Percentiles rank a stretch among this genome's conserved stretches.
These are phyloP conservation scores for Phytophthora tubulina DNA, from an alignment of 352 stramenopile genomes.

Conservation along the genomic window DNA sequence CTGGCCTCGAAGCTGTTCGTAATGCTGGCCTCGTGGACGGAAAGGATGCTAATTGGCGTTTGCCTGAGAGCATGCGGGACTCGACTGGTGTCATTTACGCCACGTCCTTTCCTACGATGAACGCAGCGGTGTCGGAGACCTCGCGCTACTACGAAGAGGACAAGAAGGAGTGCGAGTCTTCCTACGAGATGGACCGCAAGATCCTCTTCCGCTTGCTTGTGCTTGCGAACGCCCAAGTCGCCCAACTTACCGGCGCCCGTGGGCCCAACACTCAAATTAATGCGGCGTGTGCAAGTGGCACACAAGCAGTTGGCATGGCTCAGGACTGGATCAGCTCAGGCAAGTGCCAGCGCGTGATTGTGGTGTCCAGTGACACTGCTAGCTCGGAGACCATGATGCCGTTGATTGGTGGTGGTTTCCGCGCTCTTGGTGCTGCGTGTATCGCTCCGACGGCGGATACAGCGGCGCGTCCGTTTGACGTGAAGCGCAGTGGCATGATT, in stretches of 20 bases:
- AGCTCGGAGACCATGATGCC: slow-evolving; percentile 92
- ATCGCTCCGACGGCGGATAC: slow-evolving; percentile 79
- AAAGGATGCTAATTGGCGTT: slow-evolving; percentile 74
- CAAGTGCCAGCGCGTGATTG: slow-evolving; percentile 94
- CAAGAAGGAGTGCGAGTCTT: slow-evolving; percentile 17
- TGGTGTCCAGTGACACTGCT: slow-evolving; percentile 95
- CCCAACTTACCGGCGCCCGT: slow-evolving; percentile 94
- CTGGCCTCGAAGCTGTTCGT: slow-evolving; percentile 95
- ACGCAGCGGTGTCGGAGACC: slow-evolving; percentile 93
- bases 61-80: slow-evolving; percentile 89
- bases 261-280: slow-evolving; percentile 98
- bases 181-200: slow-evolving; percentile 97
- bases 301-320: slow-evolving; percentile 92
- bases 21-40: slow-evolving; percentile 87
- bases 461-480: slow-evolving; percentile 94
- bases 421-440: slow-evolving; percentile 93
- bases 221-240: slow-evolving; percentile 96
- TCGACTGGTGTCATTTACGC: slow-evolving; percentile 96
- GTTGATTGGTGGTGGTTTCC: slow-evolving; percentile 96
- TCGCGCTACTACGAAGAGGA: slow-evolving; percentile 71
- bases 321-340: slow-evolving; percentile 95
- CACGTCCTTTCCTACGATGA: slow-evolving; percentile 95
- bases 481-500: slow-evolving; percentile 94
- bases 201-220: slow-evolving; percentile 97
- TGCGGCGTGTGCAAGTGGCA: slow-evolving; percentile 95